Percentiles rank a stretch among this genome's conserved stretches.
Conservation (phyloP, 306 rosid genomes). For the Vicia sativa region DNA sequence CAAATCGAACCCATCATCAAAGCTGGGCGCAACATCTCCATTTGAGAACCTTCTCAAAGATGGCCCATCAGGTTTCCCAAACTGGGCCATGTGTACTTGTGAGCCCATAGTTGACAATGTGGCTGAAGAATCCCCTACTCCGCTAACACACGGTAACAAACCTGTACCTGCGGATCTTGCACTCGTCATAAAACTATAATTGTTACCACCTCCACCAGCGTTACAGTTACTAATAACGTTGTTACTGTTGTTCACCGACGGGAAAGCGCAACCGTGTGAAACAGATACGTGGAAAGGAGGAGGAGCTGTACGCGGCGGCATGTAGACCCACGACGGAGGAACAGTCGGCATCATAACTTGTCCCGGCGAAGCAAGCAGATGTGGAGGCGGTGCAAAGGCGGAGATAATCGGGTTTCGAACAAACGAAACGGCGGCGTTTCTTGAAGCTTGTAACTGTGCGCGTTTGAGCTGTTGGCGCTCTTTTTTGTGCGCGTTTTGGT, state of each 20-base stretch:
- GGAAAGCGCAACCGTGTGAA: slow-evolving; percentile 78
- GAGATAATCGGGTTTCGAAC: slow-evolving; percentile 82
- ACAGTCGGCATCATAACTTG: slow-evolving; percentile 49
- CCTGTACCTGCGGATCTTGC: slow-evolving; percentile 50
- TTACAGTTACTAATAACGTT: not conserved
- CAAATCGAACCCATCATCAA: slow-evolving; percentile 80
- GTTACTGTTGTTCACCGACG: slow-evolving; percentile 34
- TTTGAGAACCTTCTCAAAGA: slow-evolving; percentile 62
- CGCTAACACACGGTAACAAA: slow-evolving; percentile 48
- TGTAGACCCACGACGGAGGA: slow-evolving; percentile 67
- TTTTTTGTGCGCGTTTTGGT: slow-evolving; percentile 81
- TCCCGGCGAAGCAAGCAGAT: slow-evolving; percentile 63
- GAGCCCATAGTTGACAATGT: slow-evolving; percentile 57
- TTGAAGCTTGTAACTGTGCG: slow-evolving; percentile 75
- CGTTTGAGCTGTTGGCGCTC: slow-evolving; percentile 83
- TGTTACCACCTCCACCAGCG: not conserved
- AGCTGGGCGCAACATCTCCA: slow-evolving; percentile 64
- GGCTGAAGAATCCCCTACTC: slow-evolving; percentile 50
- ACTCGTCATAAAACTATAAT: slow-evolving; percentile 23
- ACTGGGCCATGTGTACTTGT: slow-evolving; percentile 59
- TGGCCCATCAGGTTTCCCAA: slow-evolving; percentile 58
- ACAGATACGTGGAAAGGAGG: slow-evolving; percentile 75
- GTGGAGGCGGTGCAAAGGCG: slow-evolving; percentile 82
- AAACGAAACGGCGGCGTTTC: slow-evolving; percentile 79
- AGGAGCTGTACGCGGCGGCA: slow-evolving; percentile 59